These are phyloP conservation scores for Fusarium tanahbumbuense DNA, from an alignment of 2,329 filamentous ascomycete genomes.

Conservation along the genomic window DNA sequence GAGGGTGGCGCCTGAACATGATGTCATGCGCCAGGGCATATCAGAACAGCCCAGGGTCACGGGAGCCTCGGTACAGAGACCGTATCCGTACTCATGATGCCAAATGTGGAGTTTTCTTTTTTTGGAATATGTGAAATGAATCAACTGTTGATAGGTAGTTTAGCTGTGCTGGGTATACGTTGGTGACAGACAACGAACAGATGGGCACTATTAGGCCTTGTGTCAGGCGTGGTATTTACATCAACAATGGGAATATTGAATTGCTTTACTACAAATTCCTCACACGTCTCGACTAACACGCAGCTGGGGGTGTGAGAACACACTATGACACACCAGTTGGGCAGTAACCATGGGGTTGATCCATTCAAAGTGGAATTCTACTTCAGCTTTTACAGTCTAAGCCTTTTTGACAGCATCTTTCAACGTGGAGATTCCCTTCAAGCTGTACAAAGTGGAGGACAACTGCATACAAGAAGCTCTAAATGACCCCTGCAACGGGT, in stretches of 20 bases:
- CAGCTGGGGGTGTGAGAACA: constrained; percentile 20
- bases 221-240: constrained; percentile 10
- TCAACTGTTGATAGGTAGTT: background rate
- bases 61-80: constrained; percentile 26
- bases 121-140: constrained; percentile 16
- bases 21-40: constrained; percentile 38
- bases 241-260: constrained; percentile 3
- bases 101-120: constrained; percentile 7
- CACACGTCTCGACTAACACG: constrained; percentile 2
- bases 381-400: constrained; percentile 12
- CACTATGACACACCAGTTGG: constrained; percentile 18
- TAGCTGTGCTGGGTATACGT: background rate
- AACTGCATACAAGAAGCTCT: constrained; percentile 16
- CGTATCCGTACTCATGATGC: constrained; percentile 17
- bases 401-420: constrained; percentile 16
- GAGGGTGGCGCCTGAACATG: constrained; percentile 67
- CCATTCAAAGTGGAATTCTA: constrained; percentile 22
- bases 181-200: constrained; percentile 15
- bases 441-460: constrained; percentile 29
- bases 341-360: constrained; percentile 3
- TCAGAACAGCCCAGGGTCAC: constrained; percentile 15
- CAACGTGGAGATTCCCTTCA: constrained; percentile 17
- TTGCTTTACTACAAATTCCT: background rate
- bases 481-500: constrained; percentile 32
- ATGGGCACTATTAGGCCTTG: constrained; percentile 8